Evolutionary conservation across 2,329 filamentous ascomycete genomes (phyloP), one percentile per base, ranked within the genome.

Genomic region (Orbilia quercus): DNA sequence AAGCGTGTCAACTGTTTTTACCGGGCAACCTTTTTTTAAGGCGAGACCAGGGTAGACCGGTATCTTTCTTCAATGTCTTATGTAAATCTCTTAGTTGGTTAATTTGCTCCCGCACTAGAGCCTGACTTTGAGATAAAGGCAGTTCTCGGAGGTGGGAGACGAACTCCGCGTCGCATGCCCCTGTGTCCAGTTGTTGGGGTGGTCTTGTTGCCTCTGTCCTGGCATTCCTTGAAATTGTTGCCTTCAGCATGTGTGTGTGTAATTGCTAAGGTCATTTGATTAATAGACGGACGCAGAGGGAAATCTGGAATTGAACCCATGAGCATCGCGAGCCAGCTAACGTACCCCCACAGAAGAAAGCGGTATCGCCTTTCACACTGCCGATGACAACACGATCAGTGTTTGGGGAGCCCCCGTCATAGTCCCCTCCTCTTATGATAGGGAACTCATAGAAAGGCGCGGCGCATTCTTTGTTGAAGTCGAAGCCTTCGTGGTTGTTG

Each of bases 401-500:
- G 1, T 75, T 75, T 6, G 76, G 74, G 16, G 45, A 34, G 5
- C 75, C 75, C 23, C 82, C 82, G 3, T 77, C 78, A 76, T 83
- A 83, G n/a, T 80, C 77, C 73, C 75, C 78, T 55, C 75, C 78
- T 7, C 76, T 78, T 42, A 83, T 67, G 74, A 84, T 82, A 2
- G 82, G 82, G 73, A 82, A 83, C 76, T 83, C 82, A 71, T 82
- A 83, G 79, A 80, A 83, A 0, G 82, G 82, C 1, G 75, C 75
- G 0, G 74, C 16, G 25, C 75, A 77, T 7, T 75, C 76, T 7
- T 79, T 80, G 16, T 81, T 81, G 77, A 83, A 83, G 38, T 74
- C 76, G 73, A 83, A 83, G 48, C 81, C 81, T 70, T 83, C 82
- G 76, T 79, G 80, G 79, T 83, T 79, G 75, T 82, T 81, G 78